Evolutionary conservation across 2,329 filamentous ascomycete species (phyloP).

Genomic region (Madurella mycetomatis): DNA sequence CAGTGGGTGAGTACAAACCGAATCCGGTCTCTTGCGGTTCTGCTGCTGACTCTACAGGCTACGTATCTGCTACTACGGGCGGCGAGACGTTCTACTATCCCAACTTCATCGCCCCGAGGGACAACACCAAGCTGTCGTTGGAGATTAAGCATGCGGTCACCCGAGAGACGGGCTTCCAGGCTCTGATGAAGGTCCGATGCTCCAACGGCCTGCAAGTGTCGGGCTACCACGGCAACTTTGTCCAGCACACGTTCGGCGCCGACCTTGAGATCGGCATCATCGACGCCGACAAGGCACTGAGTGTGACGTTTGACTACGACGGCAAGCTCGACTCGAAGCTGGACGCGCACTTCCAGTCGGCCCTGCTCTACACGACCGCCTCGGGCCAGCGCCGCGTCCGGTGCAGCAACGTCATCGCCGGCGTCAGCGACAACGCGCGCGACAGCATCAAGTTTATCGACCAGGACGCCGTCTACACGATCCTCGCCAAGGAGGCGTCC

Average conservation of each 20-base stretch:
- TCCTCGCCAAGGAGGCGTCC: slow-evolving; percentile 90
- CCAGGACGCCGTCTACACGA: slow-evolving; percentile 83
- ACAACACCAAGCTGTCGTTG: slow-evolving; percentile 74
- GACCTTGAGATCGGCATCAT: slow-evolving; percentile 91
- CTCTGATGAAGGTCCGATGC: slow-evolving; percentile 96
- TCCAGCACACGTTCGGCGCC: slow-evolving; percentile 90
- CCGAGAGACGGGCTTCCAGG: slow-evolving; percentile 90
- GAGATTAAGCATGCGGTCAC: slow-evolving; percentile 85
- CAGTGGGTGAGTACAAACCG: slow-evolving; percentile 60
- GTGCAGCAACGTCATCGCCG: slow-evolving; percentile 90
- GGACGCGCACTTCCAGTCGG: slow-evolving; percentile 95
- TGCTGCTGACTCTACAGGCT: slow-evolving; percentile 47
- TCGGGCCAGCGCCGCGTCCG: slow-evolving; percentile 83
- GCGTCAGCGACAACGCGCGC: slow-evolving; percentile 77
- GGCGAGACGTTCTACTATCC: slow-evolving; percentile 96
- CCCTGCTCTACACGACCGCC: slow-evolving; percentile 88
- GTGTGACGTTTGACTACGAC: slow-evolving; percentile 89
- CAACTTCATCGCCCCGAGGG: slow-evolving; percentile 85
- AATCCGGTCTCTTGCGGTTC: neutral
- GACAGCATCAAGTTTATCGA: slow-evolving; percentile 91
- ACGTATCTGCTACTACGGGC: slow-evolving; percentile 82
- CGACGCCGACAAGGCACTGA: slow-evolving; percentile 89
- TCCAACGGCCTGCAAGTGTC: slow-evolving; percentile 93
- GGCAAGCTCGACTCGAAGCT: slow-evolving; percentile 96
- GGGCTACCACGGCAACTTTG: slow-evolving; percentile 93